These are phyloP conservation scores for Trypanosoma caninum DNA, from an alignment of 208 protist species.

Conservation along the genomic window DNA sequence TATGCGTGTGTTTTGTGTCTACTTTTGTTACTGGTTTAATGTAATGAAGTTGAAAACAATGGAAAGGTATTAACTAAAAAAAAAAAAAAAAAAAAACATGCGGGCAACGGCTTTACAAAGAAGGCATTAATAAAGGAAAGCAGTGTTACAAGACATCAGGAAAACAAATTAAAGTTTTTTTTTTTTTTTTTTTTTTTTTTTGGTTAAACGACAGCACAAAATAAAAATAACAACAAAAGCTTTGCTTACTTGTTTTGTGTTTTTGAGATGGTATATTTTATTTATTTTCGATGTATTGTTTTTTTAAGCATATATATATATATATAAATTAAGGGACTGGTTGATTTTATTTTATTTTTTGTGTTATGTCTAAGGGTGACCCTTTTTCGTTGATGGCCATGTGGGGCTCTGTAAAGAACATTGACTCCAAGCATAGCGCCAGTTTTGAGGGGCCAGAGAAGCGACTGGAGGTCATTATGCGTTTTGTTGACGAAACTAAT, in stretches of 20 bases:
- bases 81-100: conserved; percentile 6
- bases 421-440: conserved; percentile 69
- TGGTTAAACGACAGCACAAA: neutral
- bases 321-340: conserved; percentile 1
- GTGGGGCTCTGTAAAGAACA: conserved; percentile 80
- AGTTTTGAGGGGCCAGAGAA: conserved; percentile 93
- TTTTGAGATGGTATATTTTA: neutral
- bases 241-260: too few species aligned
- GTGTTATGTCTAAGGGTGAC: conserved; percentile 47
- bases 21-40: too few species aligned
- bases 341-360: neutral
- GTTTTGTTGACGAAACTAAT: conserved; percentile 62
- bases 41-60: too few species aligned
- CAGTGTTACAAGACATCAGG: too few species aligned
- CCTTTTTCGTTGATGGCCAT: conserved; percentile 87
- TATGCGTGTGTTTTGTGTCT: too few species aligned
- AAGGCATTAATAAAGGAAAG: neutral
- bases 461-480: conserved; percentile 84
- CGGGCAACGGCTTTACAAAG: neutral
- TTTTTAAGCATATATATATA: neutral
- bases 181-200: neutral
- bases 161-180: neutral
- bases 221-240: too few species aligned
- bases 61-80: neutral
- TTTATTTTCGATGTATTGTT: neutral